These are phyloP conservation scores for Gonium pectorale DNA, from an alignment of 139 green algal genomes.

Conservation along the genomic window DNA sequence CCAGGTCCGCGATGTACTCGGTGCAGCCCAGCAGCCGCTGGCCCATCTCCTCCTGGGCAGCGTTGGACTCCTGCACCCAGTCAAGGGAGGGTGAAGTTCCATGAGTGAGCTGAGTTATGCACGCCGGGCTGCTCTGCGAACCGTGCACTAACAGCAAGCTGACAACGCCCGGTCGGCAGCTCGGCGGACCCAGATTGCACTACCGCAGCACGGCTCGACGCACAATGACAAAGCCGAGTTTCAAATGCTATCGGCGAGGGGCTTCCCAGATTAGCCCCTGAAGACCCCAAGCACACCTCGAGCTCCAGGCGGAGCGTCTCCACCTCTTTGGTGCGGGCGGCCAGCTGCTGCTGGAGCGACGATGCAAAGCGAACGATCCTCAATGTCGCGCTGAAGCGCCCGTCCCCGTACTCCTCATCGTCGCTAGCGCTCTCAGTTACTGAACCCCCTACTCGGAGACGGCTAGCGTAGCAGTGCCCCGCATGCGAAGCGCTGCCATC, in stretches of 20 bases:
- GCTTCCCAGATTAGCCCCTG: too few relatives aligned
- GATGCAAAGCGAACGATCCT: background rate
- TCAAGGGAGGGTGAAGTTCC: background rate
- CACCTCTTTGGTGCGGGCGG: background rate
- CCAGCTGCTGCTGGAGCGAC: conserved; percentile 15
- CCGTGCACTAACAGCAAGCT: too few relatives aligned
- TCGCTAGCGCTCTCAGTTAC: background rate
- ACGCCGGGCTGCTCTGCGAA: too few relatives aligned
- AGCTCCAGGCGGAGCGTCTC: conserved; percentile 7
- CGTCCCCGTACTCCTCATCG: background rate
- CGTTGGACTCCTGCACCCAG: background rate
- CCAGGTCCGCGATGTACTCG: background rate
- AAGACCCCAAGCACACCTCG: too few relatives aligned
- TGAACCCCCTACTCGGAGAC: too few relatives aligned
- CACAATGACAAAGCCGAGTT: too few relatives aligned
- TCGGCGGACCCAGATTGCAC: too few relatives aligned
- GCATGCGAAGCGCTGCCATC: background rate
- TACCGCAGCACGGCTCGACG: too few relatives aligned
- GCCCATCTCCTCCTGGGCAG: conserved; percentile 15
- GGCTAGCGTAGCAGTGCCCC: background rate
- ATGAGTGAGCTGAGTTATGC: too few relatives aligned
- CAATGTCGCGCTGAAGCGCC: background rate
- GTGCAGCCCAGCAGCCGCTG: background rate
- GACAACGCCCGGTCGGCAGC: too few relatives aligned
- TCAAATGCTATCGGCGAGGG: too few relatives aligned